Percentiles rank a stretch among this genome's conserved stretches.
These are phyloP conservation scores for Pichia paraexigua DNA, from an alignment of 805 yeast species.

Conservation along the genomic window DNA sequence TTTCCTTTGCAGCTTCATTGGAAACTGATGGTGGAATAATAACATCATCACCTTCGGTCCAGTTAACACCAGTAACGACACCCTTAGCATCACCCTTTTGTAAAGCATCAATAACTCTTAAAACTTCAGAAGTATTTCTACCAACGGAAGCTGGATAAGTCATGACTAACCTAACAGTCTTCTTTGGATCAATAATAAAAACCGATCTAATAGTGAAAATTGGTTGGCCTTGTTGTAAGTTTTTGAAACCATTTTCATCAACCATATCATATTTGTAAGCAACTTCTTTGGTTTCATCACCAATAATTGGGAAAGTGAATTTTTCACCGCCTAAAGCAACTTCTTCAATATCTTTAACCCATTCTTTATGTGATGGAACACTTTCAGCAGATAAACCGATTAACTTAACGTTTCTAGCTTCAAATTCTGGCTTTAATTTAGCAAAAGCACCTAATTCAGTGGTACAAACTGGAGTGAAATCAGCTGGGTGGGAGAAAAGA, in stretches of 20 bases:
- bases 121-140: slow-evolving; percentile 87
- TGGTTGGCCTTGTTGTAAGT: slow-evolving; percentile 54
- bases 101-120: slow-evolving; percentile 83
- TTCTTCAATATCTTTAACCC: slow-evolving; percentile 92
- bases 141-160: slow-evolving; percentile 93
- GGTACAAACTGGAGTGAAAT: slow-evolving; percentile 95
- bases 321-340: slow-evolving; percentile 58
- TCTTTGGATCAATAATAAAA: slow-evolving; percentile 76
- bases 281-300: slow-evolving; percentile 78
- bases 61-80: slow-evolving; percentile 85
- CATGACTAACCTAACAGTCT: slow-evolving; percentile 79
- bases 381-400: slow-evolving; percentile 87
- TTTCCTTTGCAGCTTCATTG: slow-evolving; percentile 69
- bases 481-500: slow-evolving; percentile 91
- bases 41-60: slow-evolving; percentile 86
- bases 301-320: slow-evolving; percentile 84
- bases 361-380: slow-evolving; percentile 67
- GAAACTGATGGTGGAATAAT: slow-evolving; percentile 83
- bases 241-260: slow-evolving; percentile 75
- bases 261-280: slow-evolving; percentile 83
- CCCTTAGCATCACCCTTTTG: slow-evolving; percentile 79
- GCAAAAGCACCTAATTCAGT: slow-evolving; percentile 95
- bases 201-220: slow-evolving; percentile 90
- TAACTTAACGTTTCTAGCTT: slow-evolving; percentile 76
- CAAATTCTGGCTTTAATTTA: slow-evolving; percentile 79